phyloP scores from a whole-genome alignment of 192 early-diverging fungal genomes.

The Pilaira anomala region DNA sequence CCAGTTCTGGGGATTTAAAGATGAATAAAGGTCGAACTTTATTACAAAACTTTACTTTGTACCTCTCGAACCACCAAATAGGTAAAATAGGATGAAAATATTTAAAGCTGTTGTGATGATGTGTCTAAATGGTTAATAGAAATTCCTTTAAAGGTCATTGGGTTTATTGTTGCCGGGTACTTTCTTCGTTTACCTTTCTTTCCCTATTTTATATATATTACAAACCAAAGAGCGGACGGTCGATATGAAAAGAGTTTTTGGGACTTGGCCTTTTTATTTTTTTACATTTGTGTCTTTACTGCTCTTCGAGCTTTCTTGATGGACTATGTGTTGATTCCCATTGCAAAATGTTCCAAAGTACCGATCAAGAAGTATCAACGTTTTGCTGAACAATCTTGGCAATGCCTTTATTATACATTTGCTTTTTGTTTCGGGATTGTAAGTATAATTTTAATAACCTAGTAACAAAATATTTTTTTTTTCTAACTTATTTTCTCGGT shows the following conservation, averaged over 20 bases:
- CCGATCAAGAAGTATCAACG: slow-evolving; percentile 44
- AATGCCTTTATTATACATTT: slow-evolving; percentile 62
- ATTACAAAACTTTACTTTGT: slow-evolving; percentile 17
- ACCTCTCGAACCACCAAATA: slow-evolving; percentile 41
- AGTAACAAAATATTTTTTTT: neutral
- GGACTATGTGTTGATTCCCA: slow-evolving; percentile 45
- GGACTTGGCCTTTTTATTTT: slow-evolving; percentile 62
- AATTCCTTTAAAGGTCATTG: slow-evolving; percentile 39
- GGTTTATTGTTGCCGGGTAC: slow-evolving; percentile 31
- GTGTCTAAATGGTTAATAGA: slow-evolving; percentile 29
- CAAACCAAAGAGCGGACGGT: slow-evolving; percentile 25
- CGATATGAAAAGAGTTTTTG: slow-evolving; percentile 54
- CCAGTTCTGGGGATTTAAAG: slow-evolving; percentile 3
- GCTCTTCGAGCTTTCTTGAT: slow-evolving; percentile 55
- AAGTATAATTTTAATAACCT: slow-evolving; percentile 36
- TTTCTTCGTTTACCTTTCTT: slow-evolving; percentile 33
- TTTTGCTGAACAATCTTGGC: slow-evolving; percentile 73
- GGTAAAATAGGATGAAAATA: slow-evolving; percentile 24
- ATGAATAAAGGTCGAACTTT: neutral
- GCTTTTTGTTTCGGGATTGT: slow-evolving; percentile 58
- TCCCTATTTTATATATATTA: slow-evolving; percentile 31
- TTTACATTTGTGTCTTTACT: slow-evolving; percentile 64
- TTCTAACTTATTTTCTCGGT: neutral
- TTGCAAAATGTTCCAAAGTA: slow-evolving; percentile 29
- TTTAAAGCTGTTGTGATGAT: neutral